Evolutionary conservation across 129 eudicot genomes (phyloP).

Genomic region (Escallonia herrerae): DNA sequence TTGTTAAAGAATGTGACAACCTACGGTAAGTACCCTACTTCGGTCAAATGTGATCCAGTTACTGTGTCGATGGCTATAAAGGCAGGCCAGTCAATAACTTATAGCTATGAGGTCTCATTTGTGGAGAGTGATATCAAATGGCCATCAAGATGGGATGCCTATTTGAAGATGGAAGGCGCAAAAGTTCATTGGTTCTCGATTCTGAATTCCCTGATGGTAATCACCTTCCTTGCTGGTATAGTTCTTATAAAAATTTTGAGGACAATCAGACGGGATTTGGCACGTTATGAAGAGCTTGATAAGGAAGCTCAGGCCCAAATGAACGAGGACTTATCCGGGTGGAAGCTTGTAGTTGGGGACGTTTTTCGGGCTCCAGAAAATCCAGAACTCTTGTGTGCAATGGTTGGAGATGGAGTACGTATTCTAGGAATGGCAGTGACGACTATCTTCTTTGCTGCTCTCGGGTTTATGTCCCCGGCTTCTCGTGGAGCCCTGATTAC

Average conservation of each 20-base stretch:
- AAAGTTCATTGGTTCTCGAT: slow-evolving; percentile 43
- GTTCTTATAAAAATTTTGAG: slow-evolving; percentile 30
- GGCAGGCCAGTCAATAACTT: slow-evolving; percentile 25
- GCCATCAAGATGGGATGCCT: slow-evolving; percentile 44
- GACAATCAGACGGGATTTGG: slow-evolving; percentile 34
- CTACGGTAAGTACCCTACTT: not conserved
- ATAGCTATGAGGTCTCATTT: slow-evolving; percentile 32
- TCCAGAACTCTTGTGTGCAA: slow-evolving; percentile 19
- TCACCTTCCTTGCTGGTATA: slow-evolving; percentile 28
- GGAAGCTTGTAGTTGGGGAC: slow-evolving; percentile 40
- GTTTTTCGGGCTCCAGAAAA: slow-evolving; percentile 26
- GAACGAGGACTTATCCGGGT: slow-evolving; percentile 37
- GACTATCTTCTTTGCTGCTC: slow-evolving; percentile 34
- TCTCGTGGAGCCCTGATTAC: slow-evolving; percentile 32
- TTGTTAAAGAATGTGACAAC: not conserved
- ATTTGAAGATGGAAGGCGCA: slow-evolving; percentile 38
- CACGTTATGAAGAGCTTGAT: slow-evolving; percentile 34
- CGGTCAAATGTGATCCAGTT: slow-evolving; percentile 14
- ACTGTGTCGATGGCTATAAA: slow-evolving; percentile 12
- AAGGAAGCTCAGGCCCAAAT: slow-evolving; percentile 37
- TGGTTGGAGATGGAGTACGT: slow-evolving; percentile 33
- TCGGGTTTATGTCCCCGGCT: slow-evolving; percentile 45
- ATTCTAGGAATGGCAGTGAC: slow-evolving; percentile 31
- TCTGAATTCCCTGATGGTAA: slow-evolving; percentile 33
- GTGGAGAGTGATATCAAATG: slow-evolving; percentile 34